These are phyloP conservation scores for Euphorbia corollata DNA, from an alignment of 441 rosid species.

Conservation along the genomic window DNA sequence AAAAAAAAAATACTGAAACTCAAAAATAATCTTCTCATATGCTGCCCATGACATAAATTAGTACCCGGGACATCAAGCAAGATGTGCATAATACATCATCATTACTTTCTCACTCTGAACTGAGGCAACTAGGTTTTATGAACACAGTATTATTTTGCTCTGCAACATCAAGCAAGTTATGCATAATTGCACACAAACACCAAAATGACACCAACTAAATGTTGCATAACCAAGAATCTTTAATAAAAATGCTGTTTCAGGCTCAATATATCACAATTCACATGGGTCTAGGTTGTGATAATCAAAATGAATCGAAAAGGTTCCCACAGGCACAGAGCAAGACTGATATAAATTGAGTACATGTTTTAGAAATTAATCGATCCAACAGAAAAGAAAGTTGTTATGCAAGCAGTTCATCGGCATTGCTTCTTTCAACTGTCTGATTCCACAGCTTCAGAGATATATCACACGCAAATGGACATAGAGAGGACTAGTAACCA, in stretches of 20 bases:
- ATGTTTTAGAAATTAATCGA: not conserved
- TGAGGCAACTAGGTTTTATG: not conserved
- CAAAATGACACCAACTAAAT: not conserved
- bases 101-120: not conserved
- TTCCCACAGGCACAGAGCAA: slow-evolving; percentile 4
- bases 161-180: slow-evolving; percentile 7
- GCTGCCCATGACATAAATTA: slow-evolving; percentile 5
- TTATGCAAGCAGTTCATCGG: too few species aligned
- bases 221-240: not conserved
- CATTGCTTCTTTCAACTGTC: not conserved
- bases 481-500: not conserved
- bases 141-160: not conserved
- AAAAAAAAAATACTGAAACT: not conserved
- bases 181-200: not conserved
- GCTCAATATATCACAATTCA: not conserved
- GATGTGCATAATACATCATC: slow-evolving; percentile 5
- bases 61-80: not conserved
- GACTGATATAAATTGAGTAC: not conserved
- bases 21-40: not conserved
- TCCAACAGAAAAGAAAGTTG: not conserved
- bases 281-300: not conserved
- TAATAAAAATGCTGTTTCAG: slow-evolving; percentile 10
- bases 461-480: not conserved
- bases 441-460: not conserved
- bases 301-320: slow-evolving; percentile 5